phyloP scores from a whole-genome alignment of 2,329 filamentous ascomycete species.

The Pseudogymnoascus sp. region DNA sequence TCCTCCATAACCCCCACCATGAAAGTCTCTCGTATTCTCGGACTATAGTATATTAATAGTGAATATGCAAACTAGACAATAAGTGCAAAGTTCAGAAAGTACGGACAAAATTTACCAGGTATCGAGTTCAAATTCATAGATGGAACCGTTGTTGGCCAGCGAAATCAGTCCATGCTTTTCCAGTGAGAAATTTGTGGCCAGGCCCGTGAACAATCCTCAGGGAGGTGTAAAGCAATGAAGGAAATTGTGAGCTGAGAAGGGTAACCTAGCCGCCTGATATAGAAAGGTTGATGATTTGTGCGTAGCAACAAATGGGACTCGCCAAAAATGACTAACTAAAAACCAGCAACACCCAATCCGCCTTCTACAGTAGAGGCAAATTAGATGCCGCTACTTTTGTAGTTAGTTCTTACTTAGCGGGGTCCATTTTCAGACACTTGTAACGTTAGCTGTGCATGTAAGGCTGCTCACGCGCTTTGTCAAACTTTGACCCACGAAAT shows the following conservation, averaged over 20 bases:
- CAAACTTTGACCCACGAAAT: neutral
- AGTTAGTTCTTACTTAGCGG: too few species aligned
- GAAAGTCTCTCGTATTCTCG: neutral
- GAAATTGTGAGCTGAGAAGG: neutral
- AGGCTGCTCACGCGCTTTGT: neutral
- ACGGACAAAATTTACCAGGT: neutral
- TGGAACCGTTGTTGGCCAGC: neutral
- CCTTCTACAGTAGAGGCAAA: too few species aligned
- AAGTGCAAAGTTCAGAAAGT: neutral
- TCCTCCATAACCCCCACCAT: neutral
- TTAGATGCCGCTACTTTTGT: too few species aligned
- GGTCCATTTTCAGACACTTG: neutral
- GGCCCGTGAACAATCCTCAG: neutral
- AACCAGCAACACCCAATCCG: too few species aligned
- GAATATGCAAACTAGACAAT: neutral
- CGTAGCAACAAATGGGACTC: too few species aligned
- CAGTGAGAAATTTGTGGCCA: neutral
- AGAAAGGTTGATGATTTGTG: too few species aligned
- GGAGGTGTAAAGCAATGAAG: neutral
- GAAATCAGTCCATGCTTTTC: neutral
- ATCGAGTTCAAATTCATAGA: neutral
- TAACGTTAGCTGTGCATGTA: neutral
- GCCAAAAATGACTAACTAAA: too few species aligned
- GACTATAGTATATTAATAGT: neutral
- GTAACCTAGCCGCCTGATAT: neutral